phyloP scores from a whole-genome alignment of 2,329 filamentous ascomycete species.

The Neocatenulostroma microsporum region DNA sequence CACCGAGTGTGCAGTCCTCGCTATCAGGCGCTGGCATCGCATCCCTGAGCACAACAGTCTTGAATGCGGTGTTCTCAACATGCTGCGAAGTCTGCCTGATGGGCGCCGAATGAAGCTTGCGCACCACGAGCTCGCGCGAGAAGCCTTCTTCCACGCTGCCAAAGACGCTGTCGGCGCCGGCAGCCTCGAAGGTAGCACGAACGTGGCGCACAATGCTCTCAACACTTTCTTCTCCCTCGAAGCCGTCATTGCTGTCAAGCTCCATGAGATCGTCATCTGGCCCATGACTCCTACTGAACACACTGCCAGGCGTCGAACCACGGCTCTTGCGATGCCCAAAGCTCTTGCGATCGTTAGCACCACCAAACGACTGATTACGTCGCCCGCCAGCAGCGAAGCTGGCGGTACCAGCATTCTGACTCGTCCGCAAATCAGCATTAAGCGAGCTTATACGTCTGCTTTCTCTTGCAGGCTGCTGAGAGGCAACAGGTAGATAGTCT shows the following conservation, averaged over 20 bases:
- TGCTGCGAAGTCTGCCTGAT: not conserved
- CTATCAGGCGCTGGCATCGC: not conserved
- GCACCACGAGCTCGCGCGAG: constrained; percentile 28
- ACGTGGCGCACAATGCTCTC: constrained; percentile 24
- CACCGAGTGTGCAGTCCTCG: constrained; percentile 15
- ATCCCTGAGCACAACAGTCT: constrained; percentile 8
- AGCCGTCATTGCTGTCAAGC: constrained; percentile 22
- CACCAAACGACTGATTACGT: constrained; percentile 63
- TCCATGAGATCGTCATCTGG: constrained; percentile 31
- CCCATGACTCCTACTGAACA: constrained; percentile 26
- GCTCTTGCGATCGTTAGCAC: constrained; percentile 56
- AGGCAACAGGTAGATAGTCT: constrained; percentile 35
- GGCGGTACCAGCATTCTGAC: constrained; percentile 33
- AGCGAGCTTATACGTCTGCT: constrained; percentile 85
- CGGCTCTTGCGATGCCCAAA: constrained; percentile 44
- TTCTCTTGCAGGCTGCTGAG: constrained; percentile 46
- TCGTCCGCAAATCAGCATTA: constrained; percentile 48
- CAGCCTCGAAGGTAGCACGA: constrained; percentile 23
- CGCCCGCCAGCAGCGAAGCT: constrained; percentile 50
- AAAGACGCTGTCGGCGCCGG: constrained; percentile 25
- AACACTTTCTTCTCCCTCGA: constrained; percentile 21
- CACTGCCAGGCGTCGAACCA: constrained; percentile 49
- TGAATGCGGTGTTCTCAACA: not conserved
- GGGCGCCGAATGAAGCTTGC: constrained; percentile 25
- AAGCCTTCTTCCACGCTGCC: constrained; percentile 25